Base-by-base conservation (phyloP, 1,284 basidiomycete genomes). In the Trichosporon sp. region DNA sequence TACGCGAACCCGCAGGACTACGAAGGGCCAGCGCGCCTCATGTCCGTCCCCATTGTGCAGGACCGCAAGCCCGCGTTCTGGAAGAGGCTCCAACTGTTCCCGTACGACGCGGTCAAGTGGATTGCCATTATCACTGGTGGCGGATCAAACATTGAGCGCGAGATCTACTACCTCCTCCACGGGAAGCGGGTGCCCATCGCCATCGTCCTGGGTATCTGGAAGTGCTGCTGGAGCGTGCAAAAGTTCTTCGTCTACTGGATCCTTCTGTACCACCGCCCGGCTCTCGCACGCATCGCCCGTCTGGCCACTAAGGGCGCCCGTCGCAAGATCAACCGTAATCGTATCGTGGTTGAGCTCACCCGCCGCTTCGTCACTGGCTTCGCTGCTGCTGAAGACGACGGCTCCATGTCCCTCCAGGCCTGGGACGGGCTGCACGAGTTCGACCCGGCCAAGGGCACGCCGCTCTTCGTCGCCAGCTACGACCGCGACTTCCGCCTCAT, bases 51-150 rank as follows among this genome's bases (percentile, higher is more conserved):
- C 2, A 67, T 67, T 21, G 16, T 19, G 14, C 69, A 61, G 10
- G 40, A 54, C 31, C 31, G 19, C 31, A 8, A 51, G 10, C 46
- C 26, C 1, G 32, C 54, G 14, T 21, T 64, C 21, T 66, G 68
- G 71, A 38, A 19, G 43, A 37, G 16, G 11, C 19, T 69, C 11
- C 7, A 38, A 32, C 31, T 35, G 31, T 10, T 69, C 2, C 65
- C 68, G 21, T 63, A 67, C 46, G 16, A 26, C 31, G 61, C 59
- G 26, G 63, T 72, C 68, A 72, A 72, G 68, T 72, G 68, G 65
- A 67, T 67, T 16, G 71, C 68, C 14, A 67, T 72, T 48, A 56
- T 69, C 46, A 43, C 68, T 1, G 68, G 68, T 21, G 71, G 68
- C 1, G 66, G 64, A 19, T 46, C 56, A 4, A 69, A 72, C 48